These are phyloP conservation scores for Vinca major DNA, from an alignment of 305 asterid species.

Conservation along the genomic window DNA sequence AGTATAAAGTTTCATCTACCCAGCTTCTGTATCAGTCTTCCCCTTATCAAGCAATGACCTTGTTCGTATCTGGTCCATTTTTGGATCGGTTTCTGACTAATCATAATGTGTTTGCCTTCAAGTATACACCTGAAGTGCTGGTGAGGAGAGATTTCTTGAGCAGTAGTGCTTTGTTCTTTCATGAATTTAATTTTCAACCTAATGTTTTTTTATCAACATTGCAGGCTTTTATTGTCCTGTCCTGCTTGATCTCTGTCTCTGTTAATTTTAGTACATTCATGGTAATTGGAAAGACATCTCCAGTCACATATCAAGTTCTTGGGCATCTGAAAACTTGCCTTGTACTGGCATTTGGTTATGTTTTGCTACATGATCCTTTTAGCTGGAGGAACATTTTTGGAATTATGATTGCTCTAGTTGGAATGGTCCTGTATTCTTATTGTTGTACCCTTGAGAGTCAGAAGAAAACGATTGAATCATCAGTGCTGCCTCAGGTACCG, in stretches of 20 bases:
- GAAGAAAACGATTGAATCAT: slow-evolving; percentile 42
- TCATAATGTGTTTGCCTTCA: slow-evolving; percentile 59
- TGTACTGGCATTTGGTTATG: slow-evolving; percentile 60
- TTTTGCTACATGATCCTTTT: slow-evolving; percentile 54
- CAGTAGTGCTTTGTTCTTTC: slow-evolving; percentile 8
- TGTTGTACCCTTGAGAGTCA: slow-evolving; percentile 49
- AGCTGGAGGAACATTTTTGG: slow-evolving; percentile 73
- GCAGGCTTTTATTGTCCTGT: slow-evolving; percentile 65
- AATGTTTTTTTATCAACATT: slow-evolving; percentile 16
- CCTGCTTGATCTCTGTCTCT: slow-evolving; percentile 70
- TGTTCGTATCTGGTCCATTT: slow-evolving; percentile 39
- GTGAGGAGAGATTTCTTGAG: slow-evolving; percentile 28
- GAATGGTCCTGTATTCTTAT: slow-evolving; percentile 69
- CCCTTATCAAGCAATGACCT: slow-evolving; percentile 39
- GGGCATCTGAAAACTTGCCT: slow-evolving; percentile 83
- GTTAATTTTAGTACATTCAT: slow-evolving; percentile 82
- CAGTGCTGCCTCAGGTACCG: slow-evolving; percentile 42
- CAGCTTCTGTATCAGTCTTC: slow-evolving; percentile 42
- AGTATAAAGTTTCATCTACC: slow-evolving; percentile 40
- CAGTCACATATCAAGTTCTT: slow-evolving; percentile 79
- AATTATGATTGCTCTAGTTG: slow-evolving; percentile 54
- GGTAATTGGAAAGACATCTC: slow-evolving; percentile 75
- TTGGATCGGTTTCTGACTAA: slow-evolving; percentile 58
- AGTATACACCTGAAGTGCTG: slow-evolving; percentile 53
- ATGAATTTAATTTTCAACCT: slow-evolving; percentile 16